Evolutionary conservation across 495 filamentous ascomycete genomes (phyloP), one percentile per base, ranked within the genome.

Genomic region (Recurvomyces mirabilis): DNA sequence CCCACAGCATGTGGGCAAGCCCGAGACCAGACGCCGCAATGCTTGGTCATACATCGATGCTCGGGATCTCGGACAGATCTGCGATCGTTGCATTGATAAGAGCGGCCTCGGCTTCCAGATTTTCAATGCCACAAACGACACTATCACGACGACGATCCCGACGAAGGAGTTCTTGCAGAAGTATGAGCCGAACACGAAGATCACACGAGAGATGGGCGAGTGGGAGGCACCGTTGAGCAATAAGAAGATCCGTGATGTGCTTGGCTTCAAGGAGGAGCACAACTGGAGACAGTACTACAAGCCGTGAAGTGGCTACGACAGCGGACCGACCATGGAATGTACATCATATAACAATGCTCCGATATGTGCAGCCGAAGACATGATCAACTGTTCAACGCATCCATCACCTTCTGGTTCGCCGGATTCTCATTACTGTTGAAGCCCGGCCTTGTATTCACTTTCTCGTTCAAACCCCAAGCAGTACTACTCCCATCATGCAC

Each of bases 41-140:
- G 76, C 70, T 0, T 80, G 76, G 75, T 63, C 62, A 17, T 80
- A 80, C 46, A 72, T 71, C 23, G 74, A 79, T 61, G 68, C 75
- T 1, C 56, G 74, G 5, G 75, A 78, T 46, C 50, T 80, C 15
- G 76, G 73, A 2, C 67, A 72, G 57, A 77, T 80, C 42, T 76
- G 70, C 52, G 63, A 74, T 49, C 53, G 71, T 17, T 62, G 58
- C 23, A 63, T 74, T 13, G 14, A 60, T 38, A 71, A 68, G 49
- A 63, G 62, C 51, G 71, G 70, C 0, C 50, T 78, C 12, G 74
- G 72, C 1, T 78, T 77, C 41, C 71, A 78, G 53, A 58, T 77
- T 0, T 78, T 79, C 61, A 79, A 79, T 54, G 74, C 72, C 28
- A 72, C 69, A 3, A 79, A 78, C 54, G 68, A 74, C 60, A 69